Base-by-base conservation (phyloP, 768 basidiomycete genomes). In the Hericium rajendrae region DNA sequence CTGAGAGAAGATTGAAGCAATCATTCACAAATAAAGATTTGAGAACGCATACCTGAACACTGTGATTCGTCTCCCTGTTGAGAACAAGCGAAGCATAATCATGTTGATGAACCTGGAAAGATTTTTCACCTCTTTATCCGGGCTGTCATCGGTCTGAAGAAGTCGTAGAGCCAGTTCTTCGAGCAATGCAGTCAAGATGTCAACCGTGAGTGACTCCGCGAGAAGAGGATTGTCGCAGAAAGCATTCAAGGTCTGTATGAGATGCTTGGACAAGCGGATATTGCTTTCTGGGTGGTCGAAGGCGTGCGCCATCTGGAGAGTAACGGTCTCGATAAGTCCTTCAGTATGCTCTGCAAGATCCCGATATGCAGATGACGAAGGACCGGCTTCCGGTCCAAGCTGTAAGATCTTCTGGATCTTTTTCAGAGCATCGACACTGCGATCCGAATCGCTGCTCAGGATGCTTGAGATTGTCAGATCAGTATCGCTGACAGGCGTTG, bases 91-190 rank as follows among this genome's bases (percentile, higher is more conserved):
- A 57, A 99, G 75, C 60, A 98, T 88, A 57, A 98, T 94, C 91
- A 97, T 94, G 71, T 99, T 99, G 73, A 99, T 94, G 71, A 97
- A 98, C 52, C 91, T 84, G 5, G 93, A 94, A 57, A 98, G 67
- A 67, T 98, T 97, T 67, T 94, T 92, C 43, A 97, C 83, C 66
- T 92, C 88, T 68, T 82, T 83, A 50, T 88, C 80, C 15, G 78
- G 71, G 62, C 84, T 91, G 64, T 94, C 91, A 67, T 98, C 95
- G 28, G 95, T 97, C 69, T 97, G 91, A 18, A 99, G 79, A 20
- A 99, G 79, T 6, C 95, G 85, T 39, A 91, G 71, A 0, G 95
- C 95, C 63, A 99, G 73, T 71, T 97, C 94, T 65, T 94, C 91
- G 56, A 98, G 74, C n/a, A 99, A 73, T 1, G 86, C 82, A 10